A percentile compares a stretch with the other conserved stretches of the same genome.
These are phyloP conservation scores for Sporothrix humicola DNA, from an alignment of 2,329 filamentous ascomycete genomes.

Conservation along the genomic window DNA sequence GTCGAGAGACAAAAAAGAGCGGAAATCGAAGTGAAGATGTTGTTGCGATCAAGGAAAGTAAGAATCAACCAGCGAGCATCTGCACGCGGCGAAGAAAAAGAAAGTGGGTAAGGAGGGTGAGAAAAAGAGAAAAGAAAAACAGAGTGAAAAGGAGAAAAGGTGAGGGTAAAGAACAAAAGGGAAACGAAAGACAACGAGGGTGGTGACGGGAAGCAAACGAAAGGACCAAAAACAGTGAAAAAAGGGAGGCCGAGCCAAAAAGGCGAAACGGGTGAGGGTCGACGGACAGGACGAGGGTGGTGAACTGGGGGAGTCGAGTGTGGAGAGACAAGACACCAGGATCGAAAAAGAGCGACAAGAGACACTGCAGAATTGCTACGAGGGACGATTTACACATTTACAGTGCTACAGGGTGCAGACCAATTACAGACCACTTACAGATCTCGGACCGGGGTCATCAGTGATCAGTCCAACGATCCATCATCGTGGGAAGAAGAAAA, in stretches of 20 bases:
- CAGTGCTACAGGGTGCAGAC: not conserved
- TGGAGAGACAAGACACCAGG: conserved; percentile 4
- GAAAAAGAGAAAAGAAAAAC: not conserved
- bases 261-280: conserved; percentile 16
- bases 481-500: not conserved
- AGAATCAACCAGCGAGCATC: conserved; percentile 19
- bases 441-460: not conserved
- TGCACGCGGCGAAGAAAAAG: conserved; percentile 24
- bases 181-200: not conserved
- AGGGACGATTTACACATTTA: not conserved
- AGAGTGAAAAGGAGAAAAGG: not conserved
- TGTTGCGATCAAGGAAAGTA: not conserved
- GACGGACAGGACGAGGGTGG: not conserved
- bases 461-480: not conserved
- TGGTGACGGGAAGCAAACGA: conserved; percentile 18
- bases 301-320: conserved; percentile 10
- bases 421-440: conserved; percentile 14
- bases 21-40: conserved; percentile 28
- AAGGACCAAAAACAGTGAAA: not conserved
- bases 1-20: conserved; percentile 5
- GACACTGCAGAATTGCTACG: not conserved
- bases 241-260: not conserved
- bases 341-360: too few species aligned
- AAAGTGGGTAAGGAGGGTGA: not conserved
- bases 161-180: conserved; percentile 16